Percentiles rank a stretch among this genome's conserved stretches.
phyloP scores from a whole-genome alignment of 306 rosid species.

The Prunus mongolica region DNA sequence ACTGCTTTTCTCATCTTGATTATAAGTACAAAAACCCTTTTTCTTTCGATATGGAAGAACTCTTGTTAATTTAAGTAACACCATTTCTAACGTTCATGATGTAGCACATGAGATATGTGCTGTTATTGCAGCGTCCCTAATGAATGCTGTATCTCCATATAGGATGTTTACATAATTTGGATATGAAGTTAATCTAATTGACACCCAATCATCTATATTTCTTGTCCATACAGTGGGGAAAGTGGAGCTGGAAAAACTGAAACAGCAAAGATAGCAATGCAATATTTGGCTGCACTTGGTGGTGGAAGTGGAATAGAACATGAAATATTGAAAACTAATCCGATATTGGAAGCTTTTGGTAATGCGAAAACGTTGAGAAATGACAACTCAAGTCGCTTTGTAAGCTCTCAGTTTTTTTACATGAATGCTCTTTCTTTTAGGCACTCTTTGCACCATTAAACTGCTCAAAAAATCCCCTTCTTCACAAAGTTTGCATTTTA shows the following conservation, averaged over 20 bases:
- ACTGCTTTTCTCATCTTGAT: neutral
- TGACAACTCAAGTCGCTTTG: constrained; percentile 99
- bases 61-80: neutral
- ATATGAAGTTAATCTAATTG: neutral
- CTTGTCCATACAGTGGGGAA: constrained; percentile 66
- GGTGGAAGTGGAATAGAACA: constrained; percentile 99
- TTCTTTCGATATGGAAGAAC: neutral
- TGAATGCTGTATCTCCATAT: neutral
- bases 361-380: constrained; percentile 95
- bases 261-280: constrained; percentile 99
- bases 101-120: neutral
- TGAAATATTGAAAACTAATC: constrained; percentile 96
- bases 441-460: neutral
- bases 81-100: neutral
- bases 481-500: neutral
- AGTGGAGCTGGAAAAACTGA: constrained; percentile 99
- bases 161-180: neutral
- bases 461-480: neutral
- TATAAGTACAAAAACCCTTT: neutral
- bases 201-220: neutral
- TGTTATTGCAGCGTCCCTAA: neutral
- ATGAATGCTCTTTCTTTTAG: constrained; percentile 19
- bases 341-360: constrained; percentile 97
- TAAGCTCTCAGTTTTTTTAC: constrained; percentile 48
- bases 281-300: constrained; percentile 91